Conservation (phyloP, 139 green algal genomes). For the Pleodorina starrii region DNA sequence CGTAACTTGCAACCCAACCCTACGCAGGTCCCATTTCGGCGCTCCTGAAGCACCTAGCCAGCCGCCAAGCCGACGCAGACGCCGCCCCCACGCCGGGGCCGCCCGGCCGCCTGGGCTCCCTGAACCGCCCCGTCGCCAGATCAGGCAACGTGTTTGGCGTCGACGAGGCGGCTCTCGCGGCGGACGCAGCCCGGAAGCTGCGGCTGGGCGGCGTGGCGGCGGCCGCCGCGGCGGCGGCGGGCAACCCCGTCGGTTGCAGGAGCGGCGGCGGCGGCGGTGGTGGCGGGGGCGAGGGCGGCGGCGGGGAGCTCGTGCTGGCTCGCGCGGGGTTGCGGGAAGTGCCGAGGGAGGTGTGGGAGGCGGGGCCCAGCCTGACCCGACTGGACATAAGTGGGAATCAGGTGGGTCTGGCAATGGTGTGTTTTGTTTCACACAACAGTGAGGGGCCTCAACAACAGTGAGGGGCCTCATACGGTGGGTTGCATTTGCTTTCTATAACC, state of each 20-base stretch:
- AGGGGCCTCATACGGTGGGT: too few relatives aligned
- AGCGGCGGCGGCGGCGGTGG: constrained; percentile 16
- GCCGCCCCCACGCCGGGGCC: not conserved
- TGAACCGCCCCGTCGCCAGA: constrained; percentile 4
- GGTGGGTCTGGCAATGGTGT: constrained; percentile 34
- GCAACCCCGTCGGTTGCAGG: not conserved
- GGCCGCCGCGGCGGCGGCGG: not conserved
- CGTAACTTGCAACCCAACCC: too few relatives aligned
- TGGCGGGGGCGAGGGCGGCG: not conserved
- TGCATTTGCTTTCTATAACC: too few relatives aligned
- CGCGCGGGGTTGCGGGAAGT: constrained; percentile 46
- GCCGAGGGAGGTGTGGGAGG: constrained; percentile 42
- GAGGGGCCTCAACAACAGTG: too few relatives aligned
- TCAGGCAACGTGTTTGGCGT: constrained; percentile 54
- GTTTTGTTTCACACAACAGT: too few relatives aligned
- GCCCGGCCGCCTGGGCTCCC: constrained; percentile 13
- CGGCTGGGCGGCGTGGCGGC: not conserved
- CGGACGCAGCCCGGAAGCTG: constrained; percentile 47
- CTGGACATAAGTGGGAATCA: constrained; percentile 62
- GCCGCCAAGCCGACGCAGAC: constrained; percentile 35
- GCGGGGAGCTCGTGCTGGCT: constrained; percentile 43
- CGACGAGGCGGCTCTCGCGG: constrained; percentile 41
- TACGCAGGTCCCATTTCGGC: constrained; percentile 60
- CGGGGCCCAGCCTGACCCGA: constrained; percentile 1
- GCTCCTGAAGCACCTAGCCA: constrained; percentile 60